Evolutionary conservation across 345 rosid genomes (phyloP), one percentile per base, ranked within the genome.

Genomic region (Geranium rotundifolium): DNA sequence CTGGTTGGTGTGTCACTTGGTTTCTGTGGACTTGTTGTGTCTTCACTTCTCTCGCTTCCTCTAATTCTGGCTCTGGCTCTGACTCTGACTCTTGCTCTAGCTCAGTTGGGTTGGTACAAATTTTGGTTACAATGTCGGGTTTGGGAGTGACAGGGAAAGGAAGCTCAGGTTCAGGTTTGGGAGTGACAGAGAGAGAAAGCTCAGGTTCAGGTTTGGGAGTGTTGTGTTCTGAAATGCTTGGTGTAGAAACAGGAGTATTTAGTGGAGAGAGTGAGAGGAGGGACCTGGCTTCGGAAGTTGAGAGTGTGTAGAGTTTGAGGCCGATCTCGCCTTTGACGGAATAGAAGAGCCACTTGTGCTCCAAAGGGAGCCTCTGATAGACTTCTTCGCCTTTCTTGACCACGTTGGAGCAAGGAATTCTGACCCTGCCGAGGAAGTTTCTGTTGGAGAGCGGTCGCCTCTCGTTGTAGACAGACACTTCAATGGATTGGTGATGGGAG

Each of bases 271-370:
- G 49, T 52, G 54, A 49, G 20, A 59, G 27, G 52, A 49, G 54
- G 23, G 60, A 39, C 59, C 68, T 71, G 20, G 63, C 37, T 70
- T 72, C 63, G 12, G 79, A 54, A 62, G 73, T 67, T 2, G 64
- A 63, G 18, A 75, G 72, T 54, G 70, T 67, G 63, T 70, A 82
- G 62, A 79, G 27, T 56, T 68, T 72, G 29, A 80, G 78, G 61
- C 85, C 90, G 71, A 82, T 75, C 72, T 85, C 82, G 69, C 87
- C 87, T 69, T 80, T 77, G 57, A 73, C 78, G 65, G 79, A 50
- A 50, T 76, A 74, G 49, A 79, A 68, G 60, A 79, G 70, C 71
- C 73, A 73, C 56, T 73, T 81, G 68, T 63, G 80, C 75, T 76
- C 80, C 62, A 79, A 69, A 1, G 65, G 55, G 65, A 77, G 76